These are phyloP conservation scores for Quercus variabilis DNA, from an alignment of 306 rosid genomes.

Conservation along the genomic window DNA sequence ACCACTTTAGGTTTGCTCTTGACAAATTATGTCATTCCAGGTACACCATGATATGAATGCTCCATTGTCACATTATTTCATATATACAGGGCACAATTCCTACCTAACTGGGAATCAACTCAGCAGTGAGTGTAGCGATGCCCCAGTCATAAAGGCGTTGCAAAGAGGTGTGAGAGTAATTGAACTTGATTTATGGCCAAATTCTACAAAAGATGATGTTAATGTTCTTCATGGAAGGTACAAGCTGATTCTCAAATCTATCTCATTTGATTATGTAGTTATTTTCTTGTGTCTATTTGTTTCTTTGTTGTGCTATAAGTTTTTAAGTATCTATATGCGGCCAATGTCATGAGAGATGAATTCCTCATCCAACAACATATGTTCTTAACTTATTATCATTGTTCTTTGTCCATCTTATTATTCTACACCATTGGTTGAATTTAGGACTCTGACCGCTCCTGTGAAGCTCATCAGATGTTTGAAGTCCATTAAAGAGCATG, in stretches of 20 bases:
- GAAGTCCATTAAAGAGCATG: slow-evolving; percentile 78
- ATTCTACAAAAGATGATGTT: slow-evolving; percentile 64
- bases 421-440: slow-evolving; percentile 11
- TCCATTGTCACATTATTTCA: slow-evolving; percentile 92
- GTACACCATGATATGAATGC: slow-evolving; percentile 92
- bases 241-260: slow-evolving; percentile 17
- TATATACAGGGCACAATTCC: slow-evolving; percentile 97
- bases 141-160: slow-evolving; percentile 74
- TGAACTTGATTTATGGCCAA: slow-evolving; percentile 94
- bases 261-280: slow-evolving; percentile 8
- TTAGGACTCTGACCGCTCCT: slow-evolving; percentile 87
- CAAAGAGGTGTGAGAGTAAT: slow-evolving; percentile 69
- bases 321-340: not conserved
- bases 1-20: slow-evolving; percentile 7
- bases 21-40: slow-evolving; percentile 47
- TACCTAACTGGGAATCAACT: slow-evolving; percentile 95
- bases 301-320: not conserved
- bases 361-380: not conserved
- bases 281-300: not conserved
- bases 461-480: slow-evolving; percentile 75
- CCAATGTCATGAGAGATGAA: not conserved
- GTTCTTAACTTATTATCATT: not conserved
- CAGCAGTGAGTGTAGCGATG: slow-evolving; percentile 84
- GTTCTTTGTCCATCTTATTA: not conserved
- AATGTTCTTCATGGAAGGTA: slow-evolving; percentile 91